Base-by-base conservation (phyloP, 352 stramenopile species). In the Pythium pectinolyticum region DNA sequence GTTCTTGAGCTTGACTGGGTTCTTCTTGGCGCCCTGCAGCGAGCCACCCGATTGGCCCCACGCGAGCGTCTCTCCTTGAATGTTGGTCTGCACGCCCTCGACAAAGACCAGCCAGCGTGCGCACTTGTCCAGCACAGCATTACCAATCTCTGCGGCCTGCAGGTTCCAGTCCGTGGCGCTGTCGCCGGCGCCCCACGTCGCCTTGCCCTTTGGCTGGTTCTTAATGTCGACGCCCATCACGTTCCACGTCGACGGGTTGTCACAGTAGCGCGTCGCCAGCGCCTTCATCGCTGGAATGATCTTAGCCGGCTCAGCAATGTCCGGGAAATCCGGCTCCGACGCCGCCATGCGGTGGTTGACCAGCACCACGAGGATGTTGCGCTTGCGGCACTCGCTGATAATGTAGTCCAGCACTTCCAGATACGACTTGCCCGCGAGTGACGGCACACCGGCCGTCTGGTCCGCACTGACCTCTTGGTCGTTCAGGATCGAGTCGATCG, bases 211-310 rank as follows among this genome's bases (percentile, higher is more conserved):
- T 2, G 83, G 83, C 46, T 92, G 81, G 69, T 90, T 92, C 66
- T 92, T 92, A 62, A 92, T 75, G 51, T 92, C 81, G 31, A 90
- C 72, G 35, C 77, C 83, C 32, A 92, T 67, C 3, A 92, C 81
- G 48, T 92, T 92, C 83, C 83, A 92, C 5, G 77, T 72, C 14
- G 70, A 59, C 0, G 77, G 70, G 54, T 90, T 80, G 28, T 80
- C 52, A 51, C 81, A 90, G 67, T 90, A 90, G 49, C 81, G 69
- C 41, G 70, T 77, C 12, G 81, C 81, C 5, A 90, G 66, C 46
- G 73, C 76, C 55, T 82, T 34, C 31, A 90, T 49, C 6, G 81
- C 81, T 2, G 81, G 77, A 8, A 73, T 79, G 53, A 90, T 88
- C 57, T 86, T 75, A 17, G 59, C 52, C 2, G 78, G 70, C 28